A percentile compares a stretch with the other conserved stretches of the same genome.
These are phyloP conservation scores for Hyphodiscus hymeniophilus DNA, from an alignment of 495 filamentous ascomycete genomes.

Conservation along the genomic window DNA sequence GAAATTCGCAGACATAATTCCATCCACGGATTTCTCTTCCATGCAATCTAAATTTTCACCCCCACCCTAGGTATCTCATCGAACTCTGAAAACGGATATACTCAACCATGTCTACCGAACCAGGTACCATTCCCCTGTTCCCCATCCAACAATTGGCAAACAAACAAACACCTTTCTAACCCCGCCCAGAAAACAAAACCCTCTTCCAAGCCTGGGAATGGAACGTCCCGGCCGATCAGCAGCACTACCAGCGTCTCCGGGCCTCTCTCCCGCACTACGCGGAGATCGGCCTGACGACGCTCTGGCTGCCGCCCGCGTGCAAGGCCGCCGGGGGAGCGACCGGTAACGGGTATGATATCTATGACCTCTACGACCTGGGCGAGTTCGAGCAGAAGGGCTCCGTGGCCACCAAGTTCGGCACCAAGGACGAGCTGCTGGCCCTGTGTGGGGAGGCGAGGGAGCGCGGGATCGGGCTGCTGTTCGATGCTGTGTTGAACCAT, in stretches of 20 bases:
- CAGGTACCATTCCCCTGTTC: too few species aligned
- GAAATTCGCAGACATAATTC: too few species aligned
- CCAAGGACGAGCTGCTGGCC: slow-evolving; percentile 46
- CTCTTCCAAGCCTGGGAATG: slow-evolving; percentile 67
- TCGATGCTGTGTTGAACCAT: slow-evolving; percentile 67
- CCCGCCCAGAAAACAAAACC: slow-evolving; percentile 41
- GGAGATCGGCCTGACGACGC: not conserved
- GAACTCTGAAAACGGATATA: too few species aligned
- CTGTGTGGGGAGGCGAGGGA: slow-evolving; percentile 41
- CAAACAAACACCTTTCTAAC: too few species aligned
- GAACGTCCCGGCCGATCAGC: slow-evolving; percentile 53
- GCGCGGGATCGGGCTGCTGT: slow-evolving; percentile 49
- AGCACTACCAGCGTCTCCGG: slow-evolving; percentile 30
- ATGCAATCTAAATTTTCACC: too few species aligned
- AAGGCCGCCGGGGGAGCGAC: slow-evolving; percentile 50
- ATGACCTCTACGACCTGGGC: slow-evolving; percentile 65
- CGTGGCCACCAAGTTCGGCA: slow-evolving; percentile 57
- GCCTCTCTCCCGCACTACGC: not conserved
- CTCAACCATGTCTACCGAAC: too few species aligned
- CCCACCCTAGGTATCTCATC: too few species aligned
- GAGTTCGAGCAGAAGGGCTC: slow-evolving; percentile 64
- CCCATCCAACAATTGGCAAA: too few species aligned
- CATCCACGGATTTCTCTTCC: too few species aligned
- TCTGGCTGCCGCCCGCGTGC: slow-evolving; percentile 48
- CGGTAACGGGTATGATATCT: slow-evolving; percentile 65